Evolutionary conservation across 495 filamentous ascomycete species (phyloP).

Genomic region (Podospora tetraspora): DNA sequence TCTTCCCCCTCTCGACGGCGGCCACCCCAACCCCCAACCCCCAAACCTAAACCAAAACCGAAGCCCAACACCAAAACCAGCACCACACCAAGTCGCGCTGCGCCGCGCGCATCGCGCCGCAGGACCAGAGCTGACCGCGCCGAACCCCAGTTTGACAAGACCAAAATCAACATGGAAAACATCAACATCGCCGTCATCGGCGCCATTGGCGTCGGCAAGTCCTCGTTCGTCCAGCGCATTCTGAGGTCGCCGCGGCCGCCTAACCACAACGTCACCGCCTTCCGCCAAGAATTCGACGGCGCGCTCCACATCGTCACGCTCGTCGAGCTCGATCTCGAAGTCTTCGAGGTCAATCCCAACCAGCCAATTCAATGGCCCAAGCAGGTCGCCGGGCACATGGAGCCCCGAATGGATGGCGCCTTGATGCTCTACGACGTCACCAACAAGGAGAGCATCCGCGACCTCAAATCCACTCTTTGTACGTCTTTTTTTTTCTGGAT

Average conservation of each 20-base stretch:
- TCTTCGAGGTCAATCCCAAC: constrained; percentile 60
- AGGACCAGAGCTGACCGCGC: constrained; percentile 17
- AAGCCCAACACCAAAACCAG: neutral
- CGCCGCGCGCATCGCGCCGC: neutral
- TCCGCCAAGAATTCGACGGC: constrained; percentile 74
- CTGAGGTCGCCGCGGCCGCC: constrained; percentile 61
- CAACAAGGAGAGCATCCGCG: constrained; percentile 61
- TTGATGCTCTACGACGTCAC: constrained; percentile 82
- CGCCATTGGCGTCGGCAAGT: constrained; percentile 75
- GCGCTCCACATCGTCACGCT: constrained; percentile 71
- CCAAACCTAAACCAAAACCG: neutral
- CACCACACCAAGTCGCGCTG: neutral
- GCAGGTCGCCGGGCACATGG: constrained; percentile 56
- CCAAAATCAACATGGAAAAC: constrained; percentile 46
- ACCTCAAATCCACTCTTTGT: constrained; percentile 67
- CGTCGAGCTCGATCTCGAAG: constrained; percentile 67
- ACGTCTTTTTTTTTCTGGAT: constrained; percentile 36
- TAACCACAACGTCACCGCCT: constrained; percentile 48
- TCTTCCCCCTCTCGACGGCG: neutral
- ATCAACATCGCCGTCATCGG: constrained; percentile 87
- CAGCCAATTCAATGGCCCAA: constrained; percentile 75
- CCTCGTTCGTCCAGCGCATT: constrained; percentile 78
- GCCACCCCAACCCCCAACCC: neutral
- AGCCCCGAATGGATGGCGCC: constrained; percentile 75
- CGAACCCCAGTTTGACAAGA: constrained; percentile 22